These are phyloP conservation scores for Penicillium sp. DNA, from an alignment of 2,329 filamentous ascomycete genomes.

Conservation along the genomic window DNA sequence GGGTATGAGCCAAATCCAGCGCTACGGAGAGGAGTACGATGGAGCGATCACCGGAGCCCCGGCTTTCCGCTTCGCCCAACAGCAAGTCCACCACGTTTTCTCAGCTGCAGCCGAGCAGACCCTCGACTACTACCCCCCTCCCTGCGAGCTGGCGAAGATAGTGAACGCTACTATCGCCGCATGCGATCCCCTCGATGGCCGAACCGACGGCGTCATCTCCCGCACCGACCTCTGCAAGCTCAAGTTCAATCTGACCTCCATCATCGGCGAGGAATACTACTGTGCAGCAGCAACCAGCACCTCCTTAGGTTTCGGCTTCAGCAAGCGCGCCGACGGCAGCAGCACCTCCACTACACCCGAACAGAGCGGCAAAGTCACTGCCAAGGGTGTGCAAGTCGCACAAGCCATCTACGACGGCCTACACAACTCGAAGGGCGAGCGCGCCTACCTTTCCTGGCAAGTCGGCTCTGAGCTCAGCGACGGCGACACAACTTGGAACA, in stretches of 20 bases:
- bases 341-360: conserved; percentile 21
- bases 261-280: conserved; percentile 48
- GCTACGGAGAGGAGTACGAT: conserved; percentile 48
- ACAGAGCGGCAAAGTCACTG: conserved; percentile 31
- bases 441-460: conserved; percentile 39
- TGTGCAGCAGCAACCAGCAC: conserved; percentile 35
- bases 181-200: conserved; percentile 56
- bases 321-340: conserved; percentile 22
- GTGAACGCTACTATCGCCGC: conserved; percentile 54
- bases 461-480: conserved; percentile 26
- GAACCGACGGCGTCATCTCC: conserved; percentile 53
- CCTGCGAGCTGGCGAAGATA: conserved; percentile 32
- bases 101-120: conserved; percentile 39
- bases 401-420: conserved; percentile 39
- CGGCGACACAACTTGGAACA: conserved; percentile 24
- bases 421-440: conserved; percentile 38
- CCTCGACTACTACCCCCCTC: conserved; percentile 42
- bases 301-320: conserved; percentile 29
- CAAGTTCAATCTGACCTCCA: conserved; percentile 45
- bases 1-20: conserved; percentile 53
- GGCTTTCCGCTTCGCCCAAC: conserved; percentile 44
- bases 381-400: conserved; percentile 31
- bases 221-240: conserved; percentile 49
- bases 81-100: conserved; percentile 45
- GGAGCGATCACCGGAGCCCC: conserved; percentile 48